Base-by-base conservation (phyloP, 208 protist species). In the Trypanosoma platydactyli region DNA sequence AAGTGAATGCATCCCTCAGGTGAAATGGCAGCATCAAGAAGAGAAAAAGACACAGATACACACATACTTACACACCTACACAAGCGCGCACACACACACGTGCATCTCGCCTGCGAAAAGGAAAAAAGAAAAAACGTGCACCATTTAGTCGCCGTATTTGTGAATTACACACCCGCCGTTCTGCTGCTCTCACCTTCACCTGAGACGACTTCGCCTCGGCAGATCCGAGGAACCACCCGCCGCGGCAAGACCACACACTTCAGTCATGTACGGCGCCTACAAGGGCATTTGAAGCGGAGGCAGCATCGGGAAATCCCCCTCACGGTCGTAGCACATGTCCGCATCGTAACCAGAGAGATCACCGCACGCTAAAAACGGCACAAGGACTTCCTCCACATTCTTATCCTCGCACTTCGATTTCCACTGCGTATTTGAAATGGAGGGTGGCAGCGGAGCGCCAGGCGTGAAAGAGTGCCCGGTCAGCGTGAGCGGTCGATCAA, bases 291-390 rank as follows among this genome's bases (percentile, higher is more conserved):
- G 89, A 29, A 92, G 79, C 0, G 89, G 89, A 7, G 68, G 70
- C 24, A 94, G 70, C 52, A 91, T 80, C 7, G 51, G 54, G 2
- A 13, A 52, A 1, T 51, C 64, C 12, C 25, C 68, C 20, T 75
- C 63, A 0, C 85, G 65, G 56, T 90, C 80, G 75, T 94, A 94
- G 61, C 84, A 92, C 86, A 88, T 84, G 60, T 98, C 94, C n/a
- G 91, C 77, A 71, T 99, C 97, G 64, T 89, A 97, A 15, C 94
- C 97, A 18, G 66, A 82, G 5, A 99, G 78, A 75, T 99, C 98
- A 16, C 98, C 98, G 59, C 97, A 99, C 0, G 98, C 88, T 13
- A 99, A 49, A 64, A 99, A 99, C 1, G 97, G 97, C 0, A 98
- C 83, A 16, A 99, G 71, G 12, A 84, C 56, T 3, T 64, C 30